Evolutionary conservation across 306 rosid species (phyloP), one percentile per base, ranked within the genome.

Genomic region (Prunus campanulata): DNA sequence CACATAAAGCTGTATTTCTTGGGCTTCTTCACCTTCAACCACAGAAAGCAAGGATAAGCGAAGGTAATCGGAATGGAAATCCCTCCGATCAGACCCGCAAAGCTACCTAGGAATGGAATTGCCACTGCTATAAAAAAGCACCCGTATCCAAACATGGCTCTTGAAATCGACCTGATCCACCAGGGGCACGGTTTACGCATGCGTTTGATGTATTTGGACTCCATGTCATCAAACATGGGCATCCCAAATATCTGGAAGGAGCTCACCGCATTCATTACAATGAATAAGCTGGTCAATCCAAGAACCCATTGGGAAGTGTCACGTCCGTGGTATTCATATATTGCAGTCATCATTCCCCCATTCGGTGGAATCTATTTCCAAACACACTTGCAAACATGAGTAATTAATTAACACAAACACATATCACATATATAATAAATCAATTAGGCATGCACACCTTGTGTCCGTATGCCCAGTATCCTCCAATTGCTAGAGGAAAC

Each of bases 171-270:
- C 11, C 86, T 79, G 4, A 84, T 76, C 88, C 88, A 87, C 86
- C 84, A 70, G 0, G 88, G 82, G 57, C 86, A 82, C 1, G 85
- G 73, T 13, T 68, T 75, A 46, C 82, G 78, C 70, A 29, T 82
- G 46, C 88, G 48, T 55, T 24, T 78, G 0, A 83, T 82, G 81
- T 84, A 82, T 4, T 55, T 60, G 22, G 90, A 75, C 25, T 82
- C 88, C 25, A 84, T 69, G 42, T 70, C 68, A 20, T 87, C 88
- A 24, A 87, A 87, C 69, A 71, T 68, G 0, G 88, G 86, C 88
- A 84, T 87, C 39, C 81, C 85, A 20, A 83, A 86, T 57, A 86
- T 86, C 57, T 86, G 90, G 67, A 86, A 86, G 0, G 85, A 71
- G 78, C 85, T 70, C 0, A 84, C 48, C 0, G 82, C 79, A 39